Percentiles rank a stretch among this genome's conserved stretches.
phyloP scores from a whole-genome alignment of 2,329 filamentous ascomycete species.

The Ramularia endophylla region DNA sequence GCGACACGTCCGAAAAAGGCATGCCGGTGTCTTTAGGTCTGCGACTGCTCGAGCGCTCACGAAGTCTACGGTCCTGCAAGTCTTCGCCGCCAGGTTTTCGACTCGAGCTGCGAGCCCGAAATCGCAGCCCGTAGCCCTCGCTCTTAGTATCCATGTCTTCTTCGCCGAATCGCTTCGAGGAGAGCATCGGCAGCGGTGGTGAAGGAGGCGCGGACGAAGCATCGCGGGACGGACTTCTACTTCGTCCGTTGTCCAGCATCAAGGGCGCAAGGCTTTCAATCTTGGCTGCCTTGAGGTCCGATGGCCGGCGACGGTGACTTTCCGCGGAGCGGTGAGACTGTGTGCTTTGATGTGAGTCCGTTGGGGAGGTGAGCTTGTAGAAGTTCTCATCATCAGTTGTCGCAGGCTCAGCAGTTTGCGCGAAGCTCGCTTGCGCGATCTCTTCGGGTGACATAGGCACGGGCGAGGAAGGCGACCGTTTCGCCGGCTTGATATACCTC shows the following conservation, averaged over 20 bases:
- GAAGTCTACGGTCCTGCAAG: constrained; percentile 26
- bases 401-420: constrained; percentile 41
- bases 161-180: constrained; percentile 48
- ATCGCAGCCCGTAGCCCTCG: constrained; percentile 34
- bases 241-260: constrained; percentile 38
- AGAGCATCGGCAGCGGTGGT: constrained; percentile 71
- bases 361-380: constrained; percentile 37
- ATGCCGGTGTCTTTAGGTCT: constrained; percentile 6
- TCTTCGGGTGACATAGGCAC: constrained; percentile 94
- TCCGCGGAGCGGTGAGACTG: constrained; percentile 4
- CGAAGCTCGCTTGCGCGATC: constrained; percentile 40
- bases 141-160: constrained; percentile 52
- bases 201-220: constrained; percentile 60
- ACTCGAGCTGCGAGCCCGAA: constrained; percentile 47
- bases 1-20: background rate
- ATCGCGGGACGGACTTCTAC: constrained; percentile 57
- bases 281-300: constrained; percentile 4
- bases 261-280: constrained; percentile 38
- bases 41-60: constrained; percentile 20
- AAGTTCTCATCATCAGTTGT: constrained; percentile 44
- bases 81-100: constrained; percentile 37
- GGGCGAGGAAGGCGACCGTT: constrained; percentile 85
- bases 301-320: constrained; percentile 2
- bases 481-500: constrained; percentile 66
- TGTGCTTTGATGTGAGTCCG: constrained; percentile 24